Percentiles rank a stretch among this genome's conserved stretches.
These are phyloP conservation scores for Penicillium sp. DNA, from an alignment of 2,329 filamentous ascomycete genomes.

Conservation along the genomic window DNA sequence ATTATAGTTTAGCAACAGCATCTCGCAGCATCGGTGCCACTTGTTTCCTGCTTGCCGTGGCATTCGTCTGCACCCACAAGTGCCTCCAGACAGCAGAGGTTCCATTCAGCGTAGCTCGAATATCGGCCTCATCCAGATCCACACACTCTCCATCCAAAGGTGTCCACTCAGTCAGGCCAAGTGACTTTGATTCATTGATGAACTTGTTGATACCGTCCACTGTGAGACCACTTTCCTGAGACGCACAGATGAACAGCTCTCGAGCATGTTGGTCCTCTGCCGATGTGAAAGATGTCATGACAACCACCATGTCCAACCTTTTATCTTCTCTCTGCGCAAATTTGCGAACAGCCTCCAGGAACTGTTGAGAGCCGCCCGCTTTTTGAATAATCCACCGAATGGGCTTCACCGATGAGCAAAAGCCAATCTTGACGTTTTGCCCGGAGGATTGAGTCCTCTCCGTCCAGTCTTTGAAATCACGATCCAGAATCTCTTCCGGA, in stretches of 20 bases:
- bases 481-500: slow-evolving; percentile 60
- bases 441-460: slow-evolving; percentile 41
- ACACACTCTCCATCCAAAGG: slow-evolving; percentile 31
- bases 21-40: slow-evolving; percentile 63
- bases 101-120: slow-evolving; percentile 20
- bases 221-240: slow-evolving; percentile 41
- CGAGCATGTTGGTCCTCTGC: slow-evolving; percentile 52
- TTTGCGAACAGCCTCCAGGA: slow-evolving; percentile 46
- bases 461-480: slow-evolving; percentile 68
- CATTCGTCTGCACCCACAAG: slow-evolving; percentile 61
- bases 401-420: slow-evolving; percentile 62
- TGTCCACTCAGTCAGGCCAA: slow-evolving; percentile 47
- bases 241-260: slow-evolving; percentile 56
- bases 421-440: slow-evolving; percentile 54
- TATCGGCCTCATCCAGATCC: slow-evolving; percentile 21
- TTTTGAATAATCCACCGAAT: slow-evolving; percentile 59
- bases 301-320: slow-evolving; percentile 56
- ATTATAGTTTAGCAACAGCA: slow-evolving; percentile 39
- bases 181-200: slow-evolving; percentile 47
- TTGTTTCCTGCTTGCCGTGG: slow-evolving; percentile 64
- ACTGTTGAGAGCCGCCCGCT: slow-evolving; percentile 39
- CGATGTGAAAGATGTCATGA: slow-evolving; percentile 63
- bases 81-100: slow-evolving; percentile 46
- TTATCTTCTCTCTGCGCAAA: slow-evolving; percentile 53
- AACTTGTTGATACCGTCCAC: slow-evolving; percentile 51